phyloP scores from a whole-genome alignment of 1,139 yeast species.

The Scheffersomyces segobiensis region DNA sequence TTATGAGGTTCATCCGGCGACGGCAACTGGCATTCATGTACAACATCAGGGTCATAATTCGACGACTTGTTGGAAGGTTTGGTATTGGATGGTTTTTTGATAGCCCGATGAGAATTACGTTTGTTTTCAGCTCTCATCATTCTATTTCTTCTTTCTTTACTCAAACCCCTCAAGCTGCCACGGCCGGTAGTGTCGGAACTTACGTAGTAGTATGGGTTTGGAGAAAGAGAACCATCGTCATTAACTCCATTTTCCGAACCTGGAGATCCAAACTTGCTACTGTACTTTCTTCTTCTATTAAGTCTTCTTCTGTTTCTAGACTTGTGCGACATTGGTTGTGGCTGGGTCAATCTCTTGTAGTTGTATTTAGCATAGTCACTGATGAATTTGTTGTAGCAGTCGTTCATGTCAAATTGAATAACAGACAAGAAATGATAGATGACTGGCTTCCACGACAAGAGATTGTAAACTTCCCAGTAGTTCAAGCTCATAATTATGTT shows the following conservation, averaged over 20 bases:
- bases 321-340: constrained; percentile 11
- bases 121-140: constrained; percentile 26
- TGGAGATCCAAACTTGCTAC: constrained; percentile 4
- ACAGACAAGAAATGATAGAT: constrained; percentile 42
- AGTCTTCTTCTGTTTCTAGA: constrained; percentile 13
- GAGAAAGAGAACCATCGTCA: constrained; percentile 10
- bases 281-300: constrained; percentile 2
- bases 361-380: constrained; percentile 34
- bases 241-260: constrained; percentile 5
- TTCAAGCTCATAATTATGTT: constrained; percentile 39
- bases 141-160: constrained; percentile 23
- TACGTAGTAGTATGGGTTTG: constrained; percentile 21
- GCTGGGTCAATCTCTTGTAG: constrained; percentile 18
- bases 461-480: constrained; percentile 49
- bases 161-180: constrained; percentile 21
- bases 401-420: constrained; percentile 42
- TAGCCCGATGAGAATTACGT: constrained; percentile 28
- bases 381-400: constrained; percentile 39
- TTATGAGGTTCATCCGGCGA: constrained; percentile 51
- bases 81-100: constrained; percentile 24
- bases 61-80: constrained; percentile 38
- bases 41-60: constrained; percentile 51
- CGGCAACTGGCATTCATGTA: constrained; percentile 50
- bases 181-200: constrained; percentile 24
- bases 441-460: constrained; percentile 46